phyloP scores from a whole-genome alignment of 176 grass and related monocot genomes.

The Pontederia crassipes region DNA sequence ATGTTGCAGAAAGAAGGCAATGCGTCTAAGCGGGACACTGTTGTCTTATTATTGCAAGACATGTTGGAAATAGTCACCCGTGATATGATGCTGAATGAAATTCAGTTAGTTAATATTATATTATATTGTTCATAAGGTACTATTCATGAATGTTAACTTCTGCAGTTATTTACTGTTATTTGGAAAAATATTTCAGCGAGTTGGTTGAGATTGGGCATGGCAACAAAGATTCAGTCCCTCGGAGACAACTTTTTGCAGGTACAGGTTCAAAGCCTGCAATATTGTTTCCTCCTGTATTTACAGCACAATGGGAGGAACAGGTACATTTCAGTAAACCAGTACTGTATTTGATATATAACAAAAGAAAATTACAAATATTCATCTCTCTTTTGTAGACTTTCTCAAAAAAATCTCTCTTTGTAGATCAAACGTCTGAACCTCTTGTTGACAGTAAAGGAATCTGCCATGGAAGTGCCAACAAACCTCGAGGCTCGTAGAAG shows the following conservation, averaged over 20 bases:
- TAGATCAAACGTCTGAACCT: constrained; percentile 84
- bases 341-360: background rate
- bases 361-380: constrained; percentile 12
- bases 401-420: background rate
- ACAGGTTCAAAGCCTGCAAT: constrained; percentile 78
- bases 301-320: constrained; percentile 90
- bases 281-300: constrained; percentile 63
- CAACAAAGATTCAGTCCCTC: constrained; percentile 72
- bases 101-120: constrained; percentile 30
- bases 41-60: constrained; percentile 88
- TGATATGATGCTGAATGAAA: constrained; percentile 99
- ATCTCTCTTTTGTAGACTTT: constrained; percentile 8
- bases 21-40: constrained; percentile 57
- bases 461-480: constrained; percentile 81
- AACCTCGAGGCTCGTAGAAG: constrained; percentile 93
- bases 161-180: background rate
- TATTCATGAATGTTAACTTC: background rate
- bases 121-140: background rate
- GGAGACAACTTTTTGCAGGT: constrained; percentile 87
- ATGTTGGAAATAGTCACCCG: constrained; percentile 91
- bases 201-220: constrained; percentile 82
- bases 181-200: constrained; percentile 37
- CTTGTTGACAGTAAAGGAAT: constrained; percentile 95
- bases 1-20: constrained; percentile 72
- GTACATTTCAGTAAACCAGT: constrained; percentile 17